Conservation (phyloP, 768 basidiomycete species). For the Rossbeevera mucosa region DNA sequence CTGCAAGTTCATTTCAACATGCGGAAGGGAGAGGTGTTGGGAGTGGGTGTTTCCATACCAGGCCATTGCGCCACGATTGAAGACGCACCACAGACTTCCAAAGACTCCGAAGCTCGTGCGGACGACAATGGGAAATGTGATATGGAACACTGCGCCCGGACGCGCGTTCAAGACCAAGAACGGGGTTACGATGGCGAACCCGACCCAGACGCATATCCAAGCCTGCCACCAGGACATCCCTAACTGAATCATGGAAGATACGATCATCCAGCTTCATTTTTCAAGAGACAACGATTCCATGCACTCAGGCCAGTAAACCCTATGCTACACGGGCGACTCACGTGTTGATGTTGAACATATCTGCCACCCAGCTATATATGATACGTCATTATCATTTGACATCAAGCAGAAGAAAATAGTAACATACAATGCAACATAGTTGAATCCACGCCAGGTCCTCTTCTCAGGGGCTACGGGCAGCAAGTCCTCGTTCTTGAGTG, state of each 20-base stretch:
- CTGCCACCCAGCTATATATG: constrained; percentile 64
- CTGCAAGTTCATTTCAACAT: constrained; percentile 30
- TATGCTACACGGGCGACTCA: constrained; percentile 31
- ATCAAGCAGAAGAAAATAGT: neutral
- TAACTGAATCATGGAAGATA: constrained; percentile 66
- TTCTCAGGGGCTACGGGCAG: constrained; percentile 61
- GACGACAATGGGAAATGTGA: constrained; percentile 72
- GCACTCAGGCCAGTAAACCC: neutral
- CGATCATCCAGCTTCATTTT: constrained; percentile 63
- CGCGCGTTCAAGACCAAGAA: constrained; percentile 77
- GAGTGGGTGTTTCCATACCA: constrained; percentile 43
- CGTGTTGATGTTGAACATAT: constrained; percentile 78
- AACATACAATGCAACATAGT: constrained; percentile 62
- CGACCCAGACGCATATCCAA: constrained; percentile 75
- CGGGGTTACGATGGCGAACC: constrained; percentile 54
- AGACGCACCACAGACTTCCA: constrained; percentile 75
- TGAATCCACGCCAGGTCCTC: constrained; percentile 60
- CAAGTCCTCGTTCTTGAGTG: constrained; percentile 61
- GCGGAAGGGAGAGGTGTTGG: constrained; percentile 16
- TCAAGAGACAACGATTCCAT: constrained; percentile 1
- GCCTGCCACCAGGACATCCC: constrained; percentile 83
- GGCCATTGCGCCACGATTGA: constrained; percentile 70
- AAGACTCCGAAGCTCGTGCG: constrained; percentile 77
- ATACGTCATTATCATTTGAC: neutral
- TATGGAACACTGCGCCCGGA: constrained; percentile 71